phyloP scores from a whole-genome alignment of 345 rosid species.

The Moricandia arvensis region DNA sequence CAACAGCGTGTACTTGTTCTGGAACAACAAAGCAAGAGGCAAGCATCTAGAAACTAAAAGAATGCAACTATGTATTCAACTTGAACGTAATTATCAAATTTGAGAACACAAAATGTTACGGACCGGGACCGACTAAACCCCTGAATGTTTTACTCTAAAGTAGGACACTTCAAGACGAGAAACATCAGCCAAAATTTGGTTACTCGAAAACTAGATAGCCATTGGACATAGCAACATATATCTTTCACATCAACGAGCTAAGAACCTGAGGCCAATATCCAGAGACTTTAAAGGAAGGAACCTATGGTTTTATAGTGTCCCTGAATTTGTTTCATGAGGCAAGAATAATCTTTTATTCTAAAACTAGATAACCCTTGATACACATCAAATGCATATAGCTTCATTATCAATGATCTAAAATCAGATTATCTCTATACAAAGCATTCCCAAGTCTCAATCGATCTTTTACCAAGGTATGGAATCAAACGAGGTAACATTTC shows the following conservation, averaged over 20 bases:
- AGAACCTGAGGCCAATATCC: not conserved
- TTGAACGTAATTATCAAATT: not conserved
- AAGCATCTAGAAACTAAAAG: not conserved
- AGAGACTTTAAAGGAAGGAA: not conserved
- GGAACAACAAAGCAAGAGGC: constrained; percentile 11
- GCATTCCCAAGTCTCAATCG: no score
- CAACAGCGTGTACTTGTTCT: not conserved
- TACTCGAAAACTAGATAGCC: not conserved
- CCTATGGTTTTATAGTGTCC: not conserved
- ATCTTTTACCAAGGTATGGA: no score
- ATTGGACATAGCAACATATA: not conserved
- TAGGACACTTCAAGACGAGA: not conserved
- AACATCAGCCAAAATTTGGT: not conserved
- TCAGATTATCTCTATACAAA: no score
- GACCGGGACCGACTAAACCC: not conserved
- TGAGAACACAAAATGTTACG: not conserved
- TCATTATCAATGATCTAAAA: not conserved
- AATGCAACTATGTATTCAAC: not conserved
- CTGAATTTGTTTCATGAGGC: not conserved
- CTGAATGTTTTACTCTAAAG: not conserved
- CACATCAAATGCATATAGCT: not conserved
- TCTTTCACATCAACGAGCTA: not conserved
- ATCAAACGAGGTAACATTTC: no score
- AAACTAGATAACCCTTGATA: not conserved
- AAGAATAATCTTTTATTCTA: not conserved